Evolutionary conservation across 2,329 filamentous ascomycete species (phyloP).

Genomic region (Zasmidium angulare): DNA sequence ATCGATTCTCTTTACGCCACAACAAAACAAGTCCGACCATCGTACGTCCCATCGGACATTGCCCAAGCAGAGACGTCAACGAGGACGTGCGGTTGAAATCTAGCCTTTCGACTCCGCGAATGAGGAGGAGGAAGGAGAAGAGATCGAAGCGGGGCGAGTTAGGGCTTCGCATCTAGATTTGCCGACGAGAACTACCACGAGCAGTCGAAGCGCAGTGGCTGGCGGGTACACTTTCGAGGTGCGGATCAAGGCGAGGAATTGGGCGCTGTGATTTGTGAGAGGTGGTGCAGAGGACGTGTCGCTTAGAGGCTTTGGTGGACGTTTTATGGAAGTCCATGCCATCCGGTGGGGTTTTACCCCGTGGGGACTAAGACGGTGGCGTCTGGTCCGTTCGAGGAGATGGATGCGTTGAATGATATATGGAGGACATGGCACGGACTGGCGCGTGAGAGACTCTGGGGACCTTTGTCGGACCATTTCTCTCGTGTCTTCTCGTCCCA

Average conservation of each 20-base stretch:
- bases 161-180: slow-evolving; percentile 7
- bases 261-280: not conserved
- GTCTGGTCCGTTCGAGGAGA: too few relatives aligned
- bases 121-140: too few relatives aligned
- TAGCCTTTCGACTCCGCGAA: too few relatives aligned
- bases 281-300: not conserved
- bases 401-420: not conserved
- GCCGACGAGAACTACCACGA: slow-evolving; percentile 1
- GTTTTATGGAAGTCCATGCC: not conserved
- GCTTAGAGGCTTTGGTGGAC: not conserved
- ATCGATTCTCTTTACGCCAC: too few relatives aligned
- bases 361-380: not conserved
- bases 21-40: not conserved
- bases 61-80: not conserved
- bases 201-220: not conserved
- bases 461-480: not conserved
- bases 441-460: not conserved
- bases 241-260: not conserved
- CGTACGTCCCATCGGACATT: slow-evolving; percentile 2
- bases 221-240: not conserved
- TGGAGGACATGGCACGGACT: not conserved
- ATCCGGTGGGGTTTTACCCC: not conserved
- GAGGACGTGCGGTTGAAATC: not conserved
- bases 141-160: not conserved
- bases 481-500: not conserved